Evolutionary conservation across 192 early-diverging fungal genomes (phyloP).

Genomic region (Irineochytrium annulatum): DNA sequence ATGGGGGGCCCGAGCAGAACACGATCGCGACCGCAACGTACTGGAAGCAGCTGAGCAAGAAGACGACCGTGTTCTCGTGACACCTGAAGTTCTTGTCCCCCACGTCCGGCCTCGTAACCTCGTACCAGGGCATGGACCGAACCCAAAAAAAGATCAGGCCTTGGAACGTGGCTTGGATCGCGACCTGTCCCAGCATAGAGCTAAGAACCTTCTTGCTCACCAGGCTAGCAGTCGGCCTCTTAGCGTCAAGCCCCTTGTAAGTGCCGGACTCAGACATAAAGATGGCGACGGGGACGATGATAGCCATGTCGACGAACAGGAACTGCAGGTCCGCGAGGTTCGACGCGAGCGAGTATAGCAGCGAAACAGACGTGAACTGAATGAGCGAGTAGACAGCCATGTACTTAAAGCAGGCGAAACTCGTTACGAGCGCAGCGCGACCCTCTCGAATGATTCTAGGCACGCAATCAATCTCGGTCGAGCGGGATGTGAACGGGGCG

Average conservation of each 20-base stretch:
- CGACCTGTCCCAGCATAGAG: slow-evolving; percentile 83
- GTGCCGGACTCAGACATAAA: slow-evolving; percentile 88
- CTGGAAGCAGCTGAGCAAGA: slow-evolving; percentile 87
- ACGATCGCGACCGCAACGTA: slow-evolving; percentile 87
- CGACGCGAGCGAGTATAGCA: slow-evolving; percentile 82
- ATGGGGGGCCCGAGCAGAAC: slow-evolving; percentile 95
- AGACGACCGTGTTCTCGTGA: slow-evolving; percentile 90
- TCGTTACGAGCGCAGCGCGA: slow-evolving; percentile 91
- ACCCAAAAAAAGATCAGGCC: slow-evolving; percentile 66
- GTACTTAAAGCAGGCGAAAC: slow-evolving; percentile 98
- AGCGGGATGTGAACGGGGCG: slow-evolving; percentile 92
- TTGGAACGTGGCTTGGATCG: slow-evolving; percentile 81
- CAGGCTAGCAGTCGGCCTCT: slow-evolving; percentile 86
- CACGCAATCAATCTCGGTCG: slow-evolving; percentile 88
- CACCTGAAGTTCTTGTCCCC: slow-evolving; percentile 67
- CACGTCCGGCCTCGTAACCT: slow-evolving; percentile 49
- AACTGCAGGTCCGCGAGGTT: slow-evolving; percentile 96
- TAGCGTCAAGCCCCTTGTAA: slow-evolving; percentile 63
- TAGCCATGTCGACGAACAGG: slow-evolving; percentile 87
- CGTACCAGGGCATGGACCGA: slow-evolving; percentile 72
- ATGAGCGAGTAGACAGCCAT: slow-evolving; percentile 97
- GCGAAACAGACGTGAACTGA: slow-evolving; percentile 90
- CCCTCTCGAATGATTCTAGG: slow-evolving; percentile 87
- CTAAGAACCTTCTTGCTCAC: slow-evolving; percentile 87
- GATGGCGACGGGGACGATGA: slow-evolving; percentile 71